Percentiles rank a stretch among this genome's conserved stretches.
These are phyloP conservation scores for Thraustochytrium striatum DNA, from an alignment of 352 stramenopile genomes.

Conservation along the genomic window DNA sequence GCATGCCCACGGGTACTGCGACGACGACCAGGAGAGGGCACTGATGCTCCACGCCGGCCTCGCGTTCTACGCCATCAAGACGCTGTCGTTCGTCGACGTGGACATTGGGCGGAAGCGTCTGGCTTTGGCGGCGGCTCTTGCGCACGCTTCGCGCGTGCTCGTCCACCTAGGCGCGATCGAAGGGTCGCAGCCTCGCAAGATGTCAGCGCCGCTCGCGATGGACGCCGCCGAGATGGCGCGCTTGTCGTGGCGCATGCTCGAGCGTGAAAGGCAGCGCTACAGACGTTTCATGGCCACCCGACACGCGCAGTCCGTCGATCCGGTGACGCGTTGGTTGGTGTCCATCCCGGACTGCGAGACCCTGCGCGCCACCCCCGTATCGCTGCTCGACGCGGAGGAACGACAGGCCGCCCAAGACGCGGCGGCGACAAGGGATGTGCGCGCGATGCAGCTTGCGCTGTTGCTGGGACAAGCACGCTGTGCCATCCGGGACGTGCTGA, in stretches of 20 bases:
- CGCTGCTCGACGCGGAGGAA: background rate
- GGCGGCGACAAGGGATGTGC: too few relatives aligned
- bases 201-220: background rate
- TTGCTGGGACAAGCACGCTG: too few relatives aligned
- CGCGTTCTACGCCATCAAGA: constrained; percentile 39
- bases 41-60: constrained; percentile 19
- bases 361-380: background rate
- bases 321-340: background rate
- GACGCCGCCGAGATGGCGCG: background rate
- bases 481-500: too few relatives aligned
- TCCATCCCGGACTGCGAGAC: constrained; percentile 38
- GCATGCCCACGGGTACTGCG: background rate
- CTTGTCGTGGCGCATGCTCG: background rate
- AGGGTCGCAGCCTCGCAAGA: background rate
- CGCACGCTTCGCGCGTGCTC: background rate
- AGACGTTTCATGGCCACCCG: constrained; percentile 26
- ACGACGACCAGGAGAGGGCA: background rate
- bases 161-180: background rate
- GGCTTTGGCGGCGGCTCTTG: constrained; percentile 7
- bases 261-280: constrained; percentile 37
- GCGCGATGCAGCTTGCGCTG: too few relatives aligned
- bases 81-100: constrained; percentile 27
- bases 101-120: background rate
- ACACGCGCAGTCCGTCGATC: constrained; percentile 35
- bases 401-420: too few relatives aligned